Base-by-base conservation (phyloP, 2,329 filamentous ascomycete genomes). In the Alternaria infectoria region DNA sequence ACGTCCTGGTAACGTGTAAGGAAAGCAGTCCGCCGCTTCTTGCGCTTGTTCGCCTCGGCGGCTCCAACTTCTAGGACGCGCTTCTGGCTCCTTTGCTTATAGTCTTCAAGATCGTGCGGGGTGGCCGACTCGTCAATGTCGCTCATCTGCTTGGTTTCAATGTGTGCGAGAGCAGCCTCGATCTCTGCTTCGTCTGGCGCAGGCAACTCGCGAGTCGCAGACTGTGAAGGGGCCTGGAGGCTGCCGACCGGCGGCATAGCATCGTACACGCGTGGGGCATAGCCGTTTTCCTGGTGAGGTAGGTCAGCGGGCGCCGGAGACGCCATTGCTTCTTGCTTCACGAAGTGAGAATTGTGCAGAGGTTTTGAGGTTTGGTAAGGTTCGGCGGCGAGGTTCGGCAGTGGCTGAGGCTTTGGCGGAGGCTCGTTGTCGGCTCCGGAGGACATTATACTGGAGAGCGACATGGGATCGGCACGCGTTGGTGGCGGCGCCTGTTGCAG, bases 361-460 rank as follows among this genome's bases (percentile, higher is more conserved):
- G 74, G 67, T 58, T 77, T 73, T 28, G 74, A 69, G 15, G 65
- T 28, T 51, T 61, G 63, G 44, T 63, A 68, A 25, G 66, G 62
- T 49, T 76, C 70, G n/a, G 70, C 12, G 61, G 59, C 68, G 60
- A 70, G 70, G 51, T 60, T 72, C 57, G 65, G 76, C 64, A 59
- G 77, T 45, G 81, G 83, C 46, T 82, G 83, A 12, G 81, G 77
- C 69, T 83, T 86, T 54, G 79, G 80, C 15, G 88, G 85, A 57
- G 91, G 89, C 52, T 93, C 90, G 59, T 91, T 87, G 59, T 93
- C 90, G 59, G 91, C 86, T 69, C 88, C 93, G 5, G 93, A 95
- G 15, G 93, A 95, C 46, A 98, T 89, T 63, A 98, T 96, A 77
- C 94, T 97, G 69, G 93, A 96, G 76, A 98, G 96, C 6, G 94